Conservation (phyloP, 352 stramenopile species). For the Phytopythium kandeliae region DNA sequence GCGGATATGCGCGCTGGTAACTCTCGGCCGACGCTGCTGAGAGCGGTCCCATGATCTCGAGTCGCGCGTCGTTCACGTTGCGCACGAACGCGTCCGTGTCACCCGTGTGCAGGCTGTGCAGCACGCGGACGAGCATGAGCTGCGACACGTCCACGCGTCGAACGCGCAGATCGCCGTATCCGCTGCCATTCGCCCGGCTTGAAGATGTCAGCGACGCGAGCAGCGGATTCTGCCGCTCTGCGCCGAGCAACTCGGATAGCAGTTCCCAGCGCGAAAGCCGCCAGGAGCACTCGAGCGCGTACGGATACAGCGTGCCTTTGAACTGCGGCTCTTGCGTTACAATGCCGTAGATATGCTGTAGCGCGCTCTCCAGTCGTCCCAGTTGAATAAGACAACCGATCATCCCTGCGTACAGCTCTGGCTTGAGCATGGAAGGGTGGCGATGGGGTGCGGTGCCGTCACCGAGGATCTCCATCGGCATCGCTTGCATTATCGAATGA, state of each 20-base stretch:
- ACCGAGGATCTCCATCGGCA: conserved; percentile 8
- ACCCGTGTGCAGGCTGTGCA: conserved; percentile 65
- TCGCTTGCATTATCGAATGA: conserved; percentile 6
- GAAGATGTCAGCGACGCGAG: conserved; percentile 20
- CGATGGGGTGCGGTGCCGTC: conserved; percentile 23
- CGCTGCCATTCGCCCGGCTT: conserved; percentile 11
- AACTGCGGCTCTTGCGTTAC: conserved; percentile 71
- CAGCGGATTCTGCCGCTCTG: conserved; percentile 64
- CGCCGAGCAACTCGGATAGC: conserved; percentile 64
- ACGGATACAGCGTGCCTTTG: conserved; percentile 75
- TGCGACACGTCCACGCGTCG: conserved; percentile 70
- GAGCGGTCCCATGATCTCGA: conserved; percentile 68
- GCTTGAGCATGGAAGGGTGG: conserved; percentile 57
- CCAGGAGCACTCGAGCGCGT: conserved; percentile 81
- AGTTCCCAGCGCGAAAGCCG: conserved; percentile 82
- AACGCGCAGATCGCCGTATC: conserved; percentile 22
- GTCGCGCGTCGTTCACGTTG: conserved; percentile 53
- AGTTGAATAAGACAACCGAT: conserved; percentile 83
- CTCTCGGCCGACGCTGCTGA: conserved; percentile 66
- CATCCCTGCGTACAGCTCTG: conserved; percentile 75
- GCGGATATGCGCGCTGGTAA: conserved; percentile 70
- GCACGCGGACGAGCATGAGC: conserved; percentile 73
- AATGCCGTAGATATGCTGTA: conserved; percentile 87
- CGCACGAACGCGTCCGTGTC: conserved; percentile 49
- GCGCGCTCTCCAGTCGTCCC: conserved; percentile 70